phyloP scores from a whole-genome alignment of 176 grass and related monocot species.

The Aegilops bicornis region DNA sequence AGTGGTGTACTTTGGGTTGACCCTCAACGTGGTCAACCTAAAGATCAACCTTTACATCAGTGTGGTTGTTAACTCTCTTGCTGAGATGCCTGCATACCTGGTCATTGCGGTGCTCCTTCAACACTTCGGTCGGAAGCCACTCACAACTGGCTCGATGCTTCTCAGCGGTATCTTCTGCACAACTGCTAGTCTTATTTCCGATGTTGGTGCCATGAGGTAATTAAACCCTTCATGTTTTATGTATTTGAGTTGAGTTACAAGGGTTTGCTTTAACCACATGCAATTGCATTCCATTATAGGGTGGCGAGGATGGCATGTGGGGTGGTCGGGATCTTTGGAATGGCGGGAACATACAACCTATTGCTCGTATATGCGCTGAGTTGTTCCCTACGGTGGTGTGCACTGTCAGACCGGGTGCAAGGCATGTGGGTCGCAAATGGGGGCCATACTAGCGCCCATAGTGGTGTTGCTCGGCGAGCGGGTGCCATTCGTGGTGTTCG shows the following conservation, averaged over 20 bases:
- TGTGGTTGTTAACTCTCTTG: slow-evolving; percentile 62
- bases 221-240: not conserved
- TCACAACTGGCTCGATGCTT: slow-evolving; percentile 64
- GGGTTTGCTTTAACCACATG: not conserved
- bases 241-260: too few species aligned
- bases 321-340: slow-evolving; percentile 74
- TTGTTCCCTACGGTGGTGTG: slow-evolving; percentile 89
- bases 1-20: slow-evolving; percentile 82
- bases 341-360: slow-evolving; percentile 80
- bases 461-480: slow-evolving; percentile 66
- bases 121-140: slow-evolving; percentile 53
- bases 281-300: not conserved
- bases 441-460: slow-evolving; percentile 70
- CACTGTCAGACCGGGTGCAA: slow-evolving; percentile 60
- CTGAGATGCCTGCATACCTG: slow-evolving; percentile 66
- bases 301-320: slow-evolving; percentile 64
- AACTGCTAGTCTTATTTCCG: slow-evolving; percentile 37
- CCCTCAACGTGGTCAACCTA: slow-evolving; percentile 89
- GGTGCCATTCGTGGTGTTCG: slow-evolving; percentile 73
- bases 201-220: slow-evolving; percentile 37
- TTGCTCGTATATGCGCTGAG: slow-evolving; percentile 80
- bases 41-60: slow-evolving; percentile 80
- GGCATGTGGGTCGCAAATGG: slow-evolving; percentile 58
- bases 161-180: slow-evolving; percentile 66
- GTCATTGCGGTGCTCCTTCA: slow-evolving; percentile 60